Conservation (phyloP, 1,284 basidiomycete species). For the Trametes polyzona region DNA sequence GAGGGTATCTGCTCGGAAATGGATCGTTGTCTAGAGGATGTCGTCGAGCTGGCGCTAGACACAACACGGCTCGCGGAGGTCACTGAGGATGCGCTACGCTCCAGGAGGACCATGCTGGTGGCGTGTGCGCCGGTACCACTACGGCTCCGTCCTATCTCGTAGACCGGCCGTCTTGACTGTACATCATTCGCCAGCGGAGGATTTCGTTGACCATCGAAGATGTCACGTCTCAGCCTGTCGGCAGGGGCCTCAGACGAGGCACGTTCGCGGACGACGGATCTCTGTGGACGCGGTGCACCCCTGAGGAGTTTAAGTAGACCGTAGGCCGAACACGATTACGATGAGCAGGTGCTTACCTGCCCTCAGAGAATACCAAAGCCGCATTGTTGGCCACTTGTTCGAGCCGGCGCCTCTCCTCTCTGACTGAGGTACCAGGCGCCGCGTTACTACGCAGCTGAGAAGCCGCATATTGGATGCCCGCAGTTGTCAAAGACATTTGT, state of each 20-base stretch:
- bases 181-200: not conserved
- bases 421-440: not conserved
- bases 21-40: not conserved
- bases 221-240: not conserved
- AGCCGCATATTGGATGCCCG: slow-evolving; percentile 10
- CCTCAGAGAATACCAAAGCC: slow-evolving; percentile 1
- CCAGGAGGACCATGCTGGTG: not conserved
- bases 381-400: not conserved
- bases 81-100: not conserved
- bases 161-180: not conserved
- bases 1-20: not conserved
- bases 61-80: too few species aligned
- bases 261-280: not conserved
- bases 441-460: not conserved
- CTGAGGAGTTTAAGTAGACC: not conserved
- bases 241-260: not conserved
- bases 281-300: not conserved
- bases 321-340: not conserved
- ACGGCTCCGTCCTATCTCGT: slow-evolving; percentile 15
- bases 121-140: not conserved
- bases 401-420: not conserved
- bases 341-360: not conserved
- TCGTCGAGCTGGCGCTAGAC: too few species aligned
- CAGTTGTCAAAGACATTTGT: slow-evolving; percentile 6
- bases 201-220: slow-evolving; percentile 5